Evolutionary conservation across 2,329 filamentous ascomycete species (phyloP).

Genomic region (Penicillium nordicum): DNA sequence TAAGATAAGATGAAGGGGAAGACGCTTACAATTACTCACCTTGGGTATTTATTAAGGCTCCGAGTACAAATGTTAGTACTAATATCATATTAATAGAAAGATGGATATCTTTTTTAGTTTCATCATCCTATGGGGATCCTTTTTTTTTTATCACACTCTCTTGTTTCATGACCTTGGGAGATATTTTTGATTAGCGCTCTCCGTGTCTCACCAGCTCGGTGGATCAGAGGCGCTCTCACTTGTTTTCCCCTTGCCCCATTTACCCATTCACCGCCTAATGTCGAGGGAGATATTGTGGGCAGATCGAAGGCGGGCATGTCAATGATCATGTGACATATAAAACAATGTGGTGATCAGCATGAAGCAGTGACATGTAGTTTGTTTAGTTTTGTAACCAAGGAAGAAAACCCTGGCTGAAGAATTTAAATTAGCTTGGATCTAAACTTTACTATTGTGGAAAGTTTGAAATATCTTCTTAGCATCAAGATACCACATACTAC

Average conservation of each 20-base stretch:
- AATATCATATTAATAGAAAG: background rate
- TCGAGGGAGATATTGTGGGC: background rate
- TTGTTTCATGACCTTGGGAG: background rate
- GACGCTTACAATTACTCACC: conserved; percentile 9
- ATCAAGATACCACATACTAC: background rate
- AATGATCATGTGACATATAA: conserved; percentile 1
- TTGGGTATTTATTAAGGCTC: conserved; percentile 15
- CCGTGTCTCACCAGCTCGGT: conserved; percentile 14
- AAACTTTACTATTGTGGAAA: background rate
- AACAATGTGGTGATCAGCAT: conserved; percentile 1
- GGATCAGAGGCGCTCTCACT: conserved; percentile 5
- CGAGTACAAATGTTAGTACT: background rate
- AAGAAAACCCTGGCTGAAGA: background rate
- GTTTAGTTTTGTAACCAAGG: background rate
- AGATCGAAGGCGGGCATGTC: conserved; percentile 2
- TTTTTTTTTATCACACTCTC: background rate
- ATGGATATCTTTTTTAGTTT: conserved; percentile 5
- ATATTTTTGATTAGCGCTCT: conserved; percentile 23
- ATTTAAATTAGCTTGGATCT: background rate
- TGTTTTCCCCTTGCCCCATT: background rate
- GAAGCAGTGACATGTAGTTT: background rate
- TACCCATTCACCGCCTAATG: conserved; percentile 1
- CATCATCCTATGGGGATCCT: conserved; percentile 8
- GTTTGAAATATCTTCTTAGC: background rate
- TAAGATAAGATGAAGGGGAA: conserved; percentile 17